Evolutionary conservation across 768 basidiomycete species (phyloP).

Genomic region (Chalciporus piperatus): DNA sequence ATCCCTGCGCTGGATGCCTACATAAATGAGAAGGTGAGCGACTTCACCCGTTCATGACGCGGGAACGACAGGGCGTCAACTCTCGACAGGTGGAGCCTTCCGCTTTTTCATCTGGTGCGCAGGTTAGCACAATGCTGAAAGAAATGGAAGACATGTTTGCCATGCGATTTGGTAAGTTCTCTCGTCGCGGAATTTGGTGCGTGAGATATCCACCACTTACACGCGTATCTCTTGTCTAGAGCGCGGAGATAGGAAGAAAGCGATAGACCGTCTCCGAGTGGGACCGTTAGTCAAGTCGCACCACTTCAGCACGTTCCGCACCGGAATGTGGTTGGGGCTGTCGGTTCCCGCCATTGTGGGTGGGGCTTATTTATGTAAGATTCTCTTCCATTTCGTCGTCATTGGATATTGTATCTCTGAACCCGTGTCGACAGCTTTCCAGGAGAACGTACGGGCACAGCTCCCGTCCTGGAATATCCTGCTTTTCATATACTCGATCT

Average conservation of each 20-base stretch:
- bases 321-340: slow-evolving; percentile 70
- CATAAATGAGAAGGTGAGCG: slow-evolving; percentile 68
- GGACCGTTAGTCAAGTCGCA: slow-evolving; percentile 51
- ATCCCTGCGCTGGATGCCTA: slow-evolving; percentile 74
- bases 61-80: background rate
- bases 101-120: slow-evolving; percentile 61
- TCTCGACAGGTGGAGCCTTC: slow-evolving; percentile 59
- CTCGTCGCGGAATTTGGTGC: background rate
- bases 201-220: background rate
- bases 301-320: slow-evolving; percentile 70
- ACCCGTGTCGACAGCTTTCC: slow-evolving; percentile 44
- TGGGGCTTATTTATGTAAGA: slow-evolving; percentile 59
- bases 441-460: slow-evolving; percentile 43
- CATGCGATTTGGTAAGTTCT: slow-evolving; percentile 64
- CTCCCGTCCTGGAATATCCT: slow-evolving; percentile 74
- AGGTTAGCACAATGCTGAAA: slow-evolving; percentile 64
- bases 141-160: slow-evolving; percentile 80
- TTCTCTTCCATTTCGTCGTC: background rate
- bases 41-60: background rate
- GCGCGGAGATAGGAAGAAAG: slow-evolving; percentile 76
- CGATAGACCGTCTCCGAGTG: slow-evolving; percentile 63
- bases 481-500: slow-evolving; percentile 72
- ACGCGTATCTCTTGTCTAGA: slow-evolving; percentile 29
- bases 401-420: background rate
- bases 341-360: slow-evolving; percentile 64